Percentiles rank a stretch among this genome's conserved stretches.
These are phyloP conservation scores for Arthrobotrys sinensis DNA, from an alignment of 2,329 filamentous ascomycete genomes.

Conservation along the genomic window DNA sequence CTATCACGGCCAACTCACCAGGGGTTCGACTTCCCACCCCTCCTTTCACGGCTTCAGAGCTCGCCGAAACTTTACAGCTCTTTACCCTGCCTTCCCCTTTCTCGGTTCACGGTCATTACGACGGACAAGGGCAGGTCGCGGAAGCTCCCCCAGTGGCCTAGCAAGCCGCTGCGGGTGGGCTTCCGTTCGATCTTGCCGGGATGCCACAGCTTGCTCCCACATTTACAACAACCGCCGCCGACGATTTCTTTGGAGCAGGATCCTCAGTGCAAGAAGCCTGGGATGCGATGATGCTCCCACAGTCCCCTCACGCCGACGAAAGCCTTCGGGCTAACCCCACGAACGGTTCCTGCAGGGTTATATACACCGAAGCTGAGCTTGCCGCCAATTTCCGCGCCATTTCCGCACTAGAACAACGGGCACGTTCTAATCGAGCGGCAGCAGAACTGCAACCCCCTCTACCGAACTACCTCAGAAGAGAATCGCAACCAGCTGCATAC, in stretches of 20 bases:
- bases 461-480: too few relatives aligned
- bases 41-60: not conserved
- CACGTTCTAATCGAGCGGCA: too few relatives aligned
- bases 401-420: too few relatives aligned
- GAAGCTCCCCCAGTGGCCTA: constrained; percentile 17
- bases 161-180: constrained; percentile 9
- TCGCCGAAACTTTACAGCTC: not conserved
- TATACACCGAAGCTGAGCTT: not conserved
- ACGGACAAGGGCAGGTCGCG: constrained; percentile 6
- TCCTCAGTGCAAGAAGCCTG: not conserved
- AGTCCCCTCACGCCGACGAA: too few relatives aligned
- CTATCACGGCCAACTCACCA: constrained; percentile 2
- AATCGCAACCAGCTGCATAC: too few relatives aligned
- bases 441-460: too few relatives aligned
- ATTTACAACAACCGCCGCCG: not conserved
- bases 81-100: not conserved
- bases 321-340: too few relatives aligned
- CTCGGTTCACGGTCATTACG: not conserved
- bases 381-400: not conserved
- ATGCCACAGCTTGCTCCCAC: constrained; percentile 1
- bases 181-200: constrained; percentile 15
- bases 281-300: too few relatives aligned
- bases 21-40: not conserved
- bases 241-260: not conserved
- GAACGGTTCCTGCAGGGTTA: too few relatives aligned